phyloP scores from a whole-genome alignment of 371 early-diverging fungal genomes.

The Mucor irregularis region DNA sequence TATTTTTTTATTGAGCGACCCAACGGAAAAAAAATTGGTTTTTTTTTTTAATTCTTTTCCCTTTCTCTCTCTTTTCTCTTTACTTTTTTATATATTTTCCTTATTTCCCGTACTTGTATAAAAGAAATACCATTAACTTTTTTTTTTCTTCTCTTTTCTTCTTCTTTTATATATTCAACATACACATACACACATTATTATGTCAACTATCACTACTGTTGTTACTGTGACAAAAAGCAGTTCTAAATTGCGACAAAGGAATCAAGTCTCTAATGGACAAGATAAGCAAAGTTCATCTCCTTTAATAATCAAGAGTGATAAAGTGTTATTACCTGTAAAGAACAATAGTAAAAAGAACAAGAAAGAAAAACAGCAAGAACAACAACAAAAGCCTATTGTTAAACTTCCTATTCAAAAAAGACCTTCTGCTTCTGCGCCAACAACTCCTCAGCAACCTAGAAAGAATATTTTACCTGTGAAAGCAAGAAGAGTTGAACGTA shows the following conservation, averaged over 20 bases:
- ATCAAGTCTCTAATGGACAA: too few relatives aligned
- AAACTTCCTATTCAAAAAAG: not conserved
- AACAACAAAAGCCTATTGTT: not conserved
- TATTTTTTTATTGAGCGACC: too few relatives aligned
- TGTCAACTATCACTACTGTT: too few relatives aligned
- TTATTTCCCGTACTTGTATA: not conserved
- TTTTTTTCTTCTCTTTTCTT: too few relatives aligned
- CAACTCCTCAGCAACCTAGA: slow-evolving; percentile 19
- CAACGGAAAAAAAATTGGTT: not conserved
- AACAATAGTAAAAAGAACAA: not conserved
- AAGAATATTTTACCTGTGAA: slow-evolving; percentile 20
- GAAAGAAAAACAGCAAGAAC: not conserved
- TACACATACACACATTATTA: too few relatives aligned
- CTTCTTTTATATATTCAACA: too few relatives aligned
- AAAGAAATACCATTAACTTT: not conserved
- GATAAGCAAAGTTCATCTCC: too few relatives aligned
- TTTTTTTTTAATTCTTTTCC: not conserved
- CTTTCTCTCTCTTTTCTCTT: not conserved
- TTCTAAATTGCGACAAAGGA: too few relatives aligned
- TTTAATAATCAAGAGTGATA: not conserved
- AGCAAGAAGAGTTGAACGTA: slow-evolving; percentile 21
- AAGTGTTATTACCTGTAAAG: not conserved
- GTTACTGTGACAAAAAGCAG: too few relatives aligned
- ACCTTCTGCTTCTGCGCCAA: slow-evolving; percentile 16
- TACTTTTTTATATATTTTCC: not conserved